Base-by-base conservation (phyloP, 2,329 filamentous ascomycete species). In the Alternaria sp. region DNA sequence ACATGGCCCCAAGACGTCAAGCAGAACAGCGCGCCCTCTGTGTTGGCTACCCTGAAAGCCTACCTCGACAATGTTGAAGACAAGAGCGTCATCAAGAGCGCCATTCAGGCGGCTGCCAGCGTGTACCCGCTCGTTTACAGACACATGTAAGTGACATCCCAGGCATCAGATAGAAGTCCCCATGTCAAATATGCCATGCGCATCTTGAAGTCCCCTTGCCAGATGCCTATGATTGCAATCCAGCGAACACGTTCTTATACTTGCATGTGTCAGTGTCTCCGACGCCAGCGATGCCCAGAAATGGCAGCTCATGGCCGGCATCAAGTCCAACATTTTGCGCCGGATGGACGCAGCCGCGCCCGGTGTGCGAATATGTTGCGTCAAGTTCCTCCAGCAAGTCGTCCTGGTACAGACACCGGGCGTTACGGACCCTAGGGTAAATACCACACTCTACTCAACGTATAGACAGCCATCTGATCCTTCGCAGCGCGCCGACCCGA, bases 331-430 rank as follows among this genome's bases (percentile, higher is more conserved):
- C 73, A 96, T 99, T 70, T 81, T 99, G 64, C 89, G 88, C 63
- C 89, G 96, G 75, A 97, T 96, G 95, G 95, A 97, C 72, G 87
- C 85, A 46, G 90, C 92, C 18, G 83, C 88, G 14, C 86, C 90
- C 12, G 91, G 93, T 3, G 88, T 98, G 67, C 90, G 90, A 73
- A 90, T 98, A 79, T 97, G 94, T 84, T 98, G 96, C 83, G 91
- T 98, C 86, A 99, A 99, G 81, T 99, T 99, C 80, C 91, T 93
- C 41, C 95, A 99, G 82, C 90, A 93, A 67, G 93, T 98, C 47
- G 92, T 99, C 47, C 87, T 97, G 69, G 92, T 94, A 18, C 95
- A 99, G 81, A 97, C 93, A 11, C 89, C 90, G n/a, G 93, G 93
- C 50, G 83, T 90, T 62, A 92, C 92, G 70, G 95, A 98, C 77